These are phyloP conservation scores for Omphalotus olearius DNA, from an alignment of 1,284 basidiomycete species.

Conservation along the genomic window DNA sequence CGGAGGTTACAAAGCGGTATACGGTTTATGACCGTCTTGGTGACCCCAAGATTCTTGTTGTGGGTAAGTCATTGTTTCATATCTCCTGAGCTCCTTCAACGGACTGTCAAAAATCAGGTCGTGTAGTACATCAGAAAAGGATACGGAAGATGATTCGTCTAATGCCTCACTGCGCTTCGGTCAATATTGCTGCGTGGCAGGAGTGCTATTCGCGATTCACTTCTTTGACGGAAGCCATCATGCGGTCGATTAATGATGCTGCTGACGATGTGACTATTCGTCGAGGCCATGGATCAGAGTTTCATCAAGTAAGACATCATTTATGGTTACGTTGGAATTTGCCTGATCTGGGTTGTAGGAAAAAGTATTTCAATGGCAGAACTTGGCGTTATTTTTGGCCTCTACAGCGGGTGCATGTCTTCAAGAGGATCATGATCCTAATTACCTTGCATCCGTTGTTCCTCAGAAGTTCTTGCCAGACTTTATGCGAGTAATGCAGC, in stretches of 20 bases:
- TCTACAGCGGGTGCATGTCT: conserved; percentile 71
- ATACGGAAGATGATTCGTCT: conserved; percentile 68
- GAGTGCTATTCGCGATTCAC: conserved; percentile 75
- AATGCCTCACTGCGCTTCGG: conserved; percentile 57
- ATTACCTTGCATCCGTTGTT: conserved; percentile 50
- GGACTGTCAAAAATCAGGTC: conserved; percentile 33
- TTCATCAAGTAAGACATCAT: background rate
- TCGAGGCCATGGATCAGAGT: background rate
- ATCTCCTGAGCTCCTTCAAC: too few relatives aligned
- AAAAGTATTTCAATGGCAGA: conserved; percentile 81
- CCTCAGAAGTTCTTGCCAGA: conserved; percentile 65
- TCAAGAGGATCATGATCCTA: conserved; percentile 44
- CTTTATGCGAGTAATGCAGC: conserved; percentile 57
- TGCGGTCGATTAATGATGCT: conserved; percentile 31
- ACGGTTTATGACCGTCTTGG: conserved; percentile 75
- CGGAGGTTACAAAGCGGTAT: conserved; percentile 61
- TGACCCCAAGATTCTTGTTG: conserved; percentile 62
- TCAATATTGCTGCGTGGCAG: conserved; percentile 76
- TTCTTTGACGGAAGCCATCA: conserved; percentile 45
- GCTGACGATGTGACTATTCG: conserved; percentile 15
- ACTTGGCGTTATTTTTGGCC: conserved; percentile 78
- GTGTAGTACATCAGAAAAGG: conserved; percentile 77
- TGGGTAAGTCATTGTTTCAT: conserved; percentile 47
- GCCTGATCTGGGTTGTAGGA: conserved; percentile 45
- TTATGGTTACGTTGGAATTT: background rate